Percentiles rank a stretch among this genome's conserved stretches.
These are phyloP conservation scores for Magnaporthales sp. DNA, from an alignment of 2,329 filamentous ascomycete species.

Conservation along the genomic window DNA sequence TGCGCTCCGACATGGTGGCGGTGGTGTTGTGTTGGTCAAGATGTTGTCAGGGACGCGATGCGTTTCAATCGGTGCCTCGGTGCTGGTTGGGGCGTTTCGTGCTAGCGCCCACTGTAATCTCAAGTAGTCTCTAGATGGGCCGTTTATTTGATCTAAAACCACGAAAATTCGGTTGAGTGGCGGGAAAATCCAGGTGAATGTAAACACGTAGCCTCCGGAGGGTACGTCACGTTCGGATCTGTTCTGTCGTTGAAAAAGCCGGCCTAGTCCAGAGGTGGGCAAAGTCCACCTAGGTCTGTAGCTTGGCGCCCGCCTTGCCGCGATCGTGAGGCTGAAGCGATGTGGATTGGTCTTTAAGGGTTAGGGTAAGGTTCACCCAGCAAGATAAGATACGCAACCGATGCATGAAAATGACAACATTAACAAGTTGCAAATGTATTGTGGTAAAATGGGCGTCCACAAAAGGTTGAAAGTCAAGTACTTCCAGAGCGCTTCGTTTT, in stretches of 20 bases:
- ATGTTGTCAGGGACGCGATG: too few relatives aligned
- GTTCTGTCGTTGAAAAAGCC: not conserved
- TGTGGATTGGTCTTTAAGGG: not conserved
- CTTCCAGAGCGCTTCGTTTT: too few relatives aligned
- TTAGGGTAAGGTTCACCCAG: too few relatives aligned
- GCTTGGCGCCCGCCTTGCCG: not conserved
- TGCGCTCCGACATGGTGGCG: constrained; percentile 32
- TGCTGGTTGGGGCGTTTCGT: not conserved
- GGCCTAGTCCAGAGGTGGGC: not conserved
- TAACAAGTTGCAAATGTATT: too few relatives aligned
- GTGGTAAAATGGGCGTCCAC: too few relatives aligned
- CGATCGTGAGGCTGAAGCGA: not conserved
- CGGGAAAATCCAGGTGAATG: not conserved
- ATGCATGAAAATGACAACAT: too few relatives aligned
- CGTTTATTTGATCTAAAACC: not conserved
- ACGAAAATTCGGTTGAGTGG: not conserved
- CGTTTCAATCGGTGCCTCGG: not conserved
- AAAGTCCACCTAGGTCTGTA: too few relatives aligned
- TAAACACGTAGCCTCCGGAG: not conserved
- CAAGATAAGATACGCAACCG: too few relatives aligned
- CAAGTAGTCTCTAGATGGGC: not conserved
- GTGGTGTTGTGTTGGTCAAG: not conserved
- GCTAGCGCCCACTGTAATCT: not conserved
- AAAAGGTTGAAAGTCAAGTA: too few relatives aligned
- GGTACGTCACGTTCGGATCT: not conserved